These are phyloP conservation scores for Tagetes patula DNA, from an alignment of 129 eudicot genomes.

Conservation along the genomic window DNA sequence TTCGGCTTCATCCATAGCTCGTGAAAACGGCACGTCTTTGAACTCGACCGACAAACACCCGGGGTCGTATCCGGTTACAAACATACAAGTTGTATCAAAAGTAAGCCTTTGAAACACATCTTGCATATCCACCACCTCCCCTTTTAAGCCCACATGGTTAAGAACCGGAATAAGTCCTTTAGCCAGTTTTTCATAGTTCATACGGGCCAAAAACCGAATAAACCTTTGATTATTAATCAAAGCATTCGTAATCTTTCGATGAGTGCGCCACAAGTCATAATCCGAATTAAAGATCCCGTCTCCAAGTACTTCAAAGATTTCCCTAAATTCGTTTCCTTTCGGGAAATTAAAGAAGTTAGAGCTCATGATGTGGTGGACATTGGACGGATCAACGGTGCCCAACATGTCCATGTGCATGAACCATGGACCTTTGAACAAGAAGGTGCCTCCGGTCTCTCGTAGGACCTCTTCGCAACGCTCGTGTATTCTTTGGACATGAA, in stretches of 20 bases:
- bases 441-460: background rate
- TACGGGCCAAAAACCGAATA: slow-evolving; percentile 30
- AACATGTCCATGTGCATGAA: slow-evolving; percentile 55
- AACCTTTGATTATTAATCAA: slow-evolving; percentile 50
- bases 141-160: slow-evolving; percentile 32
- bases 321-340: slow-evolving; percentile 62
- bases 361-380: slow-evolving; percentile 62
- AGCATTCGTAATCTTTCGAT: slow-evolving; percentile 49
- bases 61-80: slow-evolving; percentile 71
- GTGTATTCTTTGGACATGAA: slow-evolving; percentile 33
- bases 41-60: slow-evolving; percentile 50
- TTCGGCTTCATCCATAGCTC: slow-evolving; percentile 67
- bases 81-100: slow-evolving; percentile 62
- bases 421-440: slow-evolving; percentile 58
- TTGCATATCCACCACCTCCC: slow-evolving; percentile 57
- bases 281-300: slow-evolving; percentile 82
- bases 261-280: slow-evolving; percentile 49
- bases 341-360: slow-evolving; percentile 56
- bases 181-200: slow-evolving; percentile 43
- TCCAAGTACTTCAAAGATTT: slow-evolving; percentile 67
- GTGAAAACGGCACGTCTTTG: slow-evolving; percentile 62
- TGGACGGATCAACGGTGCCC: slow-evolving; percentile 46
- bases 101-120: slow-evolving; percentile 80
- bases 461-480: slow-evolving; percentile 33
- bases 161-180: slow-evolving; percentile 53